Evolutionary conservation across 2,329 filamentous ascomycete genomes (phyloP).

Genomic region (Achaetomium macrosporum): DNA sequence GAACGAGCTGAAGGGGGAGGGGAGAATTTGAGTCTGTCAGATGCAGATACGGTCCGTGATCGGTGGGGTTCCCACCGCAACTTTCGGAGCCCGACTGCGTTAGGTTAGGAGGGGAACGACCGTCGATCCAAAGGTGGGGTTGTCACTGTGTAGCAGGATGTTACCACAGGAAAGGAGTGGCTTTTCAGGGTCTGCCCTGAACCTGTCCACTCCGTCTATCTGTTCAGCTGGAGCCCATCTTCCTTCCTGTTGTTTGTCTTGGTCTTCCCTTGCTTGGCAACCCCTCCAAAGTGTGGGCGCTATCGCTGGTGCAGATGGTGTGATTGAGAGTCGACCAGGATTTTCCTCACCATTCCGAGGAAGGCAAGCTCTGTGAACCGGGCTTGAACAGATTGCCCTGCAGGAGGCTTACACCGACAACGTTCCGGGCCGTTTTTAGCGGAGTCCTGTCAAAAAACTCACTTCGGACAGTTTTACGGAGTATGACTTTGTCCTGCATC

Average conservation of each 20-base stretch:
- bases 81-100: conserved; percentile 19
- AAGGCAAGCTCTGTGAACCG: conserved; percentile 12
- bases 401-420: conserved; percentile 7
- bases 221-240: background rate
- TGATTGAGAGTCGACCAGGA: conserved; percentile 17
- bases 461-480: background rate
- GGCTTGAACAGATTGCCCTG: conserved; percentile 11
- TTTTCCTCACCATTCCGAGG: conserved; percentile 8
- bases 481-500: background rate
- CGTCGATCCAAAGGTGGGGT: background rate
- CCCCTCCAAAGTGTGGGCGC: conserved; percentile 3
- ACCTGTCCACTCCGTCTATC: too few species aligned
- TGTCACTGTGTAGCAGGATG: too few species aligned
- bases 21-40: conserved; percentile 15
- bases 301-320: conserved; percentile 20
- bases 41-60: conserved; percentile 14
- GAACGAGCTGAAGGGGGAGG: conserved; percentile 10
- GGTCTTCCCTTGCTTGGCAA: conserved; percentile 4
- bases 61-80: conserved; percentile 18
- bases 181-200: too few species aligned
- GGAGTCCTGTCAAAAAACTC: background rate
- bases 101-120: background rate
- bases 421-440: conserved; percentile 2
- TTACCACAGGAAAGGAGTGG: too few species aligned
- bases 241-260: background rate